phyloP scores from a whole-genome alignment of 176 grass and related monocot genomes.

The Typha latifolia region DNA sequence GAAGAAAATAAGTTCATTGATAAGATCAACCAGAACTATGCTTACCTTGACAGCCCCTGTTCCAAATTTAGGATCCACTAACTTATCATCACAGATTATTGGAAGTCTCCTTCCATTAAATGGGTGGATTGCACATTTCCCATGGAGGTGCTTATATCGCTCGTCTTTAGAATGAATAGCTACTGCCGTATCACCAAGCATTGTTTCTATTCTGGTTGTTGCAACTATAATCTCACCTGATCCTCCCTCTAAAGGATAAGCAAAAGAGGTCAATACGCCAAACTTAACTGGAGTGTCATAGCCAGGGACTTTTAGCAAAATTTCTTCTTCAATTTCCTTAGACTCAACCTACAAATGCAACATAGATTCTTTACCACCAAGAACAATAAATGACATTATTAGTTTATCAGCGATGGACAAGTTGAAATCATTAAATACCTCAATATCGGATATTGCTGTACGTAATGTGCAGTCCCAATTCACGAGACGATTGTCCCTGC shows the following conservation, averaged over 20 bases:
- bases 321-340: constrained; percentile 69
- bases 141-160: constrained; percentile 69
- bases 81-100: constrained; percentile 68
- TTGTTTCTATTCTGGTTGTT: constrained; percentile 81
- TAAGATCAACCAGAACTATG: constrained; percentile 6
- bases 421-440: constrained; percentile 29
- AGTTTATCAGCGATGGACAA: neutral
- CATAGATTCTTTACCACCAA: too few species aligned
- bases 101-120: constrained; percentile 66
- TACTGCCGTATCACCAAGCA: constrained; percentile 82
- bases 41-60: constrained; percentile 88
- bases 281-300: constrained; percentile 51
- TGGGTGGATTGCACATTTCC: constrained; percentile 66
- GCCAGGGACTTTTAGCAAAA: constrained; percentile 56
- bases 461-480: constrained; percentile 95
- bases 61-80: constrained; percentile 73
- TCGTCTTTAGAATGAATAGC: constrained; percentile 74
- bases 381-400: neutral
- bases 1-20: neutral
- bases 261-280: constrained; percentile 82
- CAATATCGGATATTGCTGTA: constrained; percentile 91
- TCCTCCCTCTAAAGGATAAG: constrained; percentile 73
- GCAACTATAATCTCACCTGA: constrained; percentile 77
- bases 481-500: constrained; percentile 72
- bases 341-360: constrained; percentile 52